These are phyloP conservation scores for Talaromyces sp. DNA, from an alignment of 2,329 filamentous ascomycete genomes.

Conservation along the genomic window DNA sequence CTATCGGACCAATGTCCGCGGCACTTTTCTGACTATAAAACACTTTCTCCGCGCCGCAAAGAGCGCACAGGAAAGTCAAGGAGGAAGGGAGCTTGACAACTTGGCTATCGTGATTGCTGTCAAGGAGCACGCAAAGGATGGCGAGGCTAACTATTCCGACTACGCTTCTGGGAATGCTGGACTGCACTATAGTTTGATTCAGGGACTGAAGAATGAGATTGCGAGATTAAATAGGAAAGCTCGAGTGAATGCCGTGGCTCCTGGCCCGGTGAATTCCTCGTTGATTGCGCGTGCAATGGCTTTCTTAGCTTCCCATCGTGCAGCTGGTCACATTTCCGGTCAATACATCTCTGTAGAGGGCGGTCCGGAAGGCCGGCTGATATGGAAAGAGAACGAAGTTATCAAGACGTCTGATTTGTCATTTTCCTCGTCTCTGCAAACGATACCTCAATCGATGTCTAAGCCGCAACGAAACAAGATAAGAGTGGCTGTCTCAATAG, in stretches of 20 bases:
- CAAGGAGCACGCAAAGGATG: slow-evolving; percentile 47
- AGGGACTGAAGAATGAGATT: slow-evolving; percentile 51
- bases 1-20: slow-evolving; percentile 46
- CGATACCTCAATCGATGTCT: slow-evolving; percentile 13
- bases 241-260: slow-evolving; percentile 49
- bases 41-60: slow-evolving; percentile 46
- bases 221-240: slow-evolving; percentile 45
- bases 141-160: slow-evolving; percentile 38
- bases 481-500: slow-evolving; percentile 33
- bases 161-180: slow-evolving; percentile 48
- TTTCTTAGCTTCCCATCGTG: slow-evolving; percentile 46
- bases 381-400: slow-evolving; percentile 44
- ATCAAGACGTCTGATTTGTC: slow-evolving; percentile 1
- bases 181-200: slow-evolving; percentile 49
- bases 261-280: slow-evolving; percentile 41
- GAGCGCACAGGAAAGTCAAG: slow-evolving; percentile 29
- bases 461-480: slow-evolving; percentile 16
- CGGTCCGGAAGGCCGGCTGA: slow-evolving; percentile 45
- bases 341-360: slow-evolving; percentile 48
- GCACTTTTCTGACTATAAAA: slow-evolving; percentile 52
- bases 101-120: slow-evolving; percentile 50
- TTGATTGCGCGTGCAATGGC: slow-evolving; percentile 44
- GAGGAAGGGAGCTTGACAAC: slow-evolving; percentile 40
- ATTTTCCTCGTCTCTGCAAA: background rate
- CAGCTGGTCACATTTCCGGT: slow-evolving; percentile 50